A percentile compares a stretch with the other conserved stretches of the same genome.
Evolutionary conservation across 345 rosid species (phyloP).

Genomic region (Salix brachista): DNA sequence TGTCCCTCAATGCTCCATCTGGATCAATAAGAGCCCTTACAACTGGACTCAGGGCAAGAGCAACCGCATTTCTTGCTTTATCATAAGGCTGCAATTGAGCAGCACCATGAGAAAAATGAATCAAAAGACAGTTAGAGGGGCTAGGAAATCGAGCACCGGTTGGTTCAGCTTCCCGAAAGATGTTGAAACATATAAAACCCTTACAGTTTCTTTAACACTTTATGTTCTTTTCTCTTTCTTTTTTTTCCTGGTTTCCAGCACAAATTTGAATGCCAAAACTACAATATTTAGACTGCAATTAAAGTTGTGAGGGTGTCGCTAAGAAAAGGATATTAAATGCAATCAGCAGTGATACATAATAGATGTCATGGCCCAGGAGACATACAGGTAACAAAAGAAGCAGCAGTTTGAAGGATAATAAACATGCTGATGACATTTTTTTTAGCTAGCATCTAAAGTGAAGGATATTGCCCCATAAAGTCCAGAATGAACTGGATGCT

Average conservation of each 20-base stretch:
- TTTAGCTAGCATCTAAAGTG: background rate
- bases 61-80: conserved; percentile 88
- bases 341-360: background rate
- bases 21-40: conserved; percentile 88
- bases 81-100: conserved; percentile 63
- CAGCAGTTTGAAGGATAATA: background rate
- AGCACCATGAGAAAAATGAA: conserved; percentile 1
- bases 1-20: conserved; percentile 85
- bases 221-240: background rate
- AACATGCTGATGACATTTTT: background rate
- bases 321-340: background rate
- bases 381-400: background rate
- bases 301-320: background rate
- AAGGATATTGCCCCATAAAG: background rate
- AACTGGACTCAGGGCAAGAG: conserved; percentile 94
- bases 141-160: background rate
- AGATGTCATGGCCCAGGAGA: background rate
- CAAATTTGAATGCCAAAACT: background rate
- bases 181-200: background rate
- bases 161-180: background rate
- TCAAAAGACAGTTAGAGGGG: conserved; percentile 9
- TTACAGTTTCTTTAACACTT: background rate
- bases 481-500: background rate
- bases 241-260: background rate
- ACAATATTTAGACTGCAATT: background rate